phyloP scores from a whole-genome alignment of 2,329 filamentous ascomycete species.

The Cercospora beticola region DNA sequence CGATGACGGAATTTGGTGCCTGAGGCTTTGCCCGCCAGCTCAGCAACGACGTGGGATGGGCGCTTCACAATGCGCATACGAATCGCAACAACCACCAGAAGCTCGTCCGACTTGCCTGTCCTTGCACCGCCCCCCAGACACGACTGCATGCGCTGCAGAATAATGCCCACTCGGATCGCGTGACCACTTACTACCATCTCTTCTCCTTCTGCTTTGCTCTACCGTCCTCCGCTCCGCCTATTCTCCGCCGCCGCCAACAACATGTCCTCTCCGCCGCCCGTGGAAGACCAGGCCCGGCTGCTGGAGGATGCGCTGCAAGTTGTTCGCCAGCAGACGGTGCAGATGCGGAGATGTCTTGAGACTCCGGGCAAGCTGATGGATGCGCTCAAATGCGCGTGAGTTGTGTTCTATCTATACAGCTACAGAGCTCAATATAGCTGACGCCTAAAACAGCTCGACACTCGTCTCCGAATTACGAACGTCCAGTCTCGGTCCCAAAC shows the following conservation, averaged over 20 bases:
- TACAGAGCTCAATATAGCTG: constrained; percentile 30
- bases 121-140: background rate
- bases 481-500: constrained; percentile 94
- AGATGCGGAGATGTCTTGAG: constrained; percentile 98
- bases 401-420: background rate
- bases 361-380: constrained; percentile 99
- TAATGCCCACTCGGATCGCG: constrained; percentile 6
- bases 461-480: constrained; percentile 97
- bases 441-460: constrained; percentile 68
- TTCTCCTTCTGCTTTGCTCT: background rate
- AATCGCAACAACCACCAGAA: background rate
- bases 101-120: background rate
- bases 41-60: background rate
- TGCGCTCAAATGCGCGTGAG: constrained; percentile 97
- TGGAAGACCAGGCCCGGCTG: constrained; percentile 71
- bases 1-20: constrained; percentile 4
- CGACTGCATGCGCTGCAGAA: background rate
- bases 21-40: background rate
- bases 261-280: constrained; percentile 44
- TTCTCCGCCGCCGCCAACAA: constrained; percentile 19
- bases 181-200: constrained; percentile 8
- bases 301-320: constrained; percentile 96
- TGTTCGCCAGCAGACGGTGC: constrained; percentile 91
- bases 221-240: constrained; percentile 9
- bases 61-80: background rate